phyloP scores from a whole-genome alignment of 2,329 filamentous ascomycete species.

The Verticillium nonalfalfae region DNA sequence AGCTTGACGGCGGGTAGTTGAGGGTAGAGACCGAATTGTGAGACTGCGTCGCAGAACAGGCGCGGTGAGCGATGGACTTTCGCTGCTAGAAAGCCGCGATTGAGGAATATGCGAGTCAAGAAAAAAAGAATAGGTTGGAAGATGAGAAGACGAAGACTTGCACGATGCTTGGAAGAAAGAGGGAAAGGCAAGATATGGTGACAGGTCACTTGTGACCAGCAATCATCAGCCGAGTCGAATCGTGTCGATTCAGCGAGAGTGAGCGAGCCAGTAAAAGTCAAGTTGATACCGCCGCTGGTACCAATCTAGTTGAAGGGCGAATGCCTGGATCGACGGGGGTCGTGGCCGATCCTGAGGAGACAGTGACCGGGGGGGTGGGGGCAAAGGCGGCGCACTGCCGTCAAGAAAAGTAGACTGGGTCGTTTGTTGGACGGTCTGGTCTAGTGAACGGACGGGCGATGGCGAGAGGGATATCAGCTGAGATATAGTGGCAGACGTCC shows the following conservation, averaged over 20 bases:
- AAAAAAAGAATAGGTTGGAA: not conserved
- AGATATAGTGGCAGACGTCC: not conserved
- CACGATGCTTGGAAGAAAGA: not conserved
- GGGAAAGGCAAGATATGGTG: not conserved
- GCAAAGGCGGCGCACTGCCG: not conserved
- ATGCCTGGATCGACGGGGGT: not conserved
- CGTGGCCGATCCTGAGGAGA: not conserved
- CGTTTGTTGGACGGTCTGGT: not conserved
- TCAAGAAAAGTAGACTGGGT: not conserved
- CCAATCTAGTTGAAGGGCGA: not conserved
- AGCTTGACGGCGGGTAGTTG: not conserved
- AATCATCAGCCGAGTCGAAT: conserved; percentile 1
- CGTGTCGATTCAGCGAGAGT: not conserved
- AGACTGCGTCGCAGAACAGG: not conserved
- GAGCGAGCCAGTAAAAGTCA: not conserved
- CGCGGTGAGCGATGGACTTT: not conserved
- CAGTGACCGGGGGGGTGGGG: not conserved
- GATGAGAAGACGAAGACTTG: not conserved
- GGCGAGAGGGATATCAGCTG: not conserved
- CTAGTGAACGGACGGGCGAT: not conserved
- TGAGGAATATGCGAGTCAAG: not conserved
- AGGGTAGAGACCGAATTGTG: not conserved
- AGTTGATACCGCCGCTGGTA: not conserved
- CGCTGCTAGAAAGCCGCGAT: not conserved
- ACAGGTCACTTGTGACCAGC: conserved; percentile 2